Conservation (phyloP, 2,329 filamentous ascomycete species). For the Leptographium flavum region DNA sequence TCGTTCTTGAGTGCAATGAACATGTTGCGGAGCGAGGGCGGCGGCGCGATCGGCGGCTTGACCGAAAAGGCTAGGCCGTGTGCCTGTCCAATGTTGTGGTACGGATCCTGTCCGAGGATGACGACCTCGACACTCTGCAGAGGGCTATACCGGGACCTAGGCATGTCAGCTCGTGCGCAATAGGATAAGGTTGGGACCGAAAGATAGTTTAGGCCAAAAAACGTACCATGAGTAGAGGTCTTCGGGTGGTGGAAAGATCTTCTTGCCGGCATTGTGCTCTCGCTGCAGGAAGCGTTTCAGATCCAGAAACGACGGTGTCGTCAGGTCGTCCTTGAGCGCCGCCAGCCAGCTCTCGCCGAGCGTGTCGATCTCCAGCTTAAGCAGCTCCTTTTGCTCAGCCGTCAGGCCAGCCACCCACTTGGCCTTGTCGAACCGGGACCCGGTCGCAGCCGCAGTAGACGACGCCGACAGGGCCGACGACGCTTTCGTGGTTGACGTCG, state of each 20-base stretch:
- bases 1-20: conserved; percentile 79
- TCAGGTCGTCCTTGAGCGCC: conserved; percentile 74
- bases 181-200: neutral
- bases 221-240: conserved; percentile 88
- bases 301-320: conserved; percentile 65
- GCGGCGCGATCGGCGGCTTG: conserved; percentile 72
- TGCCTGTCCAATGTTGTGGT: conserved; percentile 90
- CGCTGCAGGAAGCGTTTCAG: conserved; percentile 76
- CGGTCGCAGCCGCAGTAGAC: too few relatives aligned
- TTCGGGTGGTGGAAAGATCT: conserved; percentile 72
- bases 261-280: conserved; percentile 59
- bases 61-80: conserved; percentile 95
- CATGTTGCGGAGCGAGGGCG: conserved; percentile 86
- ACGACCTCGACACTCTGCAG: conserved; percentile 81
- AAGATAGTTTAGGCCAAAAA: too few relatives aligned
- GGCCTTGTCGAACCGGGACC: conserved; percentile 65
- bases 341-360: conserved; percentile 85
- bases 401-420: conserved; percentile 76
- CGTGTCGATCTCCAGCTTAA: conserved; percentile 84
- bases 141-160: conserved; percentile 84
- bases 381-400: conserved; percentile 65
- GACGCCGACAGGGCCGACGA: conserved; percentile 7
- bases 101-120: conserved; percentile 91
- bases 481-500: conserved; percentile 10
- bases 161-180: neutral